A percentile compares a stretch with the other conserved stretches of the same genome.
Evolutionary conservation across 192 early-diverging fungal genomes (phyloP).

Genomic region (Lobosporangium transversale): DNA sequence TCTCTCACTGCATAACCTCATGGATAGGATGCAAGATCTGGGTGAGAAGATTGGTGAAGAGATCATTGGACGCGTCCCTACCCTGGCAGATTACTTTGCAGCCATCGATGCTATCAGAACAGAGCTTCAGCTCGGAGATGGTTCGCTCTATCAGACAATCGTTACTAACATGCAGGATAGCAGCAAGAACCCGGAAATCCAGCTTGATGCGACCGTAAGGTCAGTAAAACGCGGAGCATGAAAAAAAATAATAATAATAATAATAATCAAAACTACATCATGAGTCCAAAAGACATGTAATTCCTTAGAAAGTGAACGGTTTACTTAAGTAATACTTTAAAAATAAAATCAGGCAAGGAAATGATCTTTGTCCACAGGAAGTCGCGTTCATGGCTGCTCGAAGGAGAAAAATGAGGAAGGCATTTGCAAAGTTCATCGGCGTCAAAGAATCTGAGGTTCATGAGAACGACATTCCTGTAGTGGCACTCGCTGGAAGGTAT

Average conservation of each 20-base stretch:
- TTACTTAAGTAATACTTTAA: neutral
- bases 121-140: conserved; percentile 48
- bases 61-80: conserved; percentile 48
- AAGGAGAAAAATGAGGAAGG: conserved; percentile 58
- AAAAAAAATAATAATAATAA: too few relatives aligned
- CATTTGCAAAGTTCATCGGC: conserved; percentile 83
- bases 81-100: conserved; percentile 43
- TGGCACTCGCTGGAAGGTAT: conserved; percentile 75
- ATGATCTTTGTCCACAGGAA: conserved; percentile 59
- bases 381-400: conserved; percentile 56
- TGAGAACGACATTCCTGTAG: conserved; percentile 72
- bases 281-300: too few relatives aligned
- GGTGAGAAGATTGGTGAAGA: conserved; percentile 43
- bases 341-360: conserved; percentile 36
- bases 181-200: conserved; percentile 55
- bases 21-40: conserved; percentile 38
- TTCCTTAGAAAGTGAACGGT: conserved; percentile 20
- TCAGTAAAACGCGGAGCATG: too few relatives aligned
- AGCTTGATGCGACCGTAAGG: conserved; percentile 55
- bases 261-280: too few relatives aligned
- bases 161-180: conserved; percentile 40
- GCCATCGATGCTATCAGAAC: conserved; percentile 32
- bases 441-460: conserved; percentile 71
- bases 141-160: conserved; percentile 48
- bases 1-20: conserved; percentile 32